Base-by-base conservation (phyloP, 306 rosid genomes). In the Fragaria vesca region DNA sequence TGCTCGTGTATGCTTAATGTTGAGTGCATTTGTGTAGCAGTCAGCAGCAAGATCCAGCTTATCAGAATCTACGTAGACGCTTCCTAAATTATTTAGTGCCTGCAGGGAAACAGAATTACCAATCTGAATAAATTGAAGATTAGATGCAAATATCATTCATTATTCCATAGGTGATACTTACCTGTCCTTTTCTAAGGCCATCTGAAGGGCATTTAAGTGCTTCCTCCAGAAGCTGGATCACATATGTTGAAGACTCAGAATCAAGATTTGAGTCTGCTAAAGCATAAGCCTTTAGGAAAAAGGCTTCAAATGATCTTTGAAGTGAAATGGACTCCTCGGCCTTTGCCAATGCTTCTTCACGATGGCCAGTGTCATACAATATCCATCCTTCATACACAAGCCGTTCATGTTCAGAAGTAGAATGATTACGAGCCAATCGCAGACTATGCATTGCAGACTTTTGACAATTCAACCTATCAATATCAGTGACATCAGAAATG, bases 351-450 rank as follows among this genome's bases (percentile, higher is more conserved):
- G 97, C 97, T 83, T 91, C 95, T 77, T 93, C 97, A 20, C 93
- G 94, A 77, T 89, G 97, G 65, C 98, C 98, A 54, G 97, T 93
- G 84, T 93, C 98, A 74, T 93, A 93, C 77, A 93, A 73, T 76
- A 93, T 91, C 98, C 98, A 93, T 79, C 98, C 98, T 87, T 93
- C 98, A 81, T 89, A 93, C 36, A 91, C 96, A 74, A 93, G 97
- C 73, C 91, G 85, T 85, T 91, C 98, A 71, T 91, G 90, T 71
- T 88, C 93, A 71, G 97, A 87, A 68, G 72, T 62, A 71, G 98
- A 93, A 83, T 86, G 80, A 63, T 90, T 91, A 82, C 93, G 89
- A 51, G 98, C 98, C 86, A 87, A 80, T 61, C 93, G 89, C 76
- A 93, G 86, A 81, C 97, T 89, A 55, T 81, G 93, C 95, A 93